Conservation (phyloP, 495 filamentous ascomycete species). For the Penicillium fimorum region DNA sequence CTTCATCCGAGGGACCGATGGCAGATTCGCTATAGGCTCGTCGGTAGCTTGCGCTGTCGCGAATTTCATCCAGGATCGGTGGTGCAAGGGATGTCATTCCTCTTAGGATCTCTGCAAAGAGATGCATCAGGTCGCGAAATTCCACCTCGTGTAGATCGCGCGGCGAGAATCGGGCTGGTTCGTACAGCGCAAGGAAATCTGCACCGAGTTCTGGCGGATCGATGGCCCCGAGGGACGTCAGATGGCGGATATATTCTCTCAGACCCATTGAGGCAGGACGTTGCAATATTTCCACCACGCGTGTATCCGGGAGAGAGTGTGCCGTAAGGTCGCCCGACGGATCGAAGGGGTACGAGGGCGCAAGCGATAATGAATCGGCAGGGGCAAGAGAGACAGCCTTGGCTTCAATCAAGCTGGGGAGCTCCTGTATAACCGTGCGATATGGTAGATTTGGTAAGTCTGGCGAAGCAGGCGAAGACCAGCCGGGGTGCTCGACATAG, state of each 20-base stretch:
- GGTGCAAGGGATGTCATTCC: slow-evolving; percentile 67
- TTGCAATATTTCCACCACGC: slow-evolving; percentile 67
- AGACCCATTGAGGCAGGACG: slow-evolving; percentile 72
- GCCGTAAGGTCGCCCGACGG: slow-evolving; percentile 24
- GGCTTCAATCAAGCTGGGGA: slow-evolving; percentile 90
- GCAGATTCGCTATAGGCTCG: slow-evolving; percentile 37
- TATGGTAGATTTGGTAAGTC: slow-evolving; percentile 82
- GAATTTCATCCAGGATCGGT: slow-evolving; percentile 43
- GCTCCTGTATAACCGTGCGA: slow-evolving; percentile 73
- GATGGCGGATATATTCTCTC: slow-evolving; percentile 71
- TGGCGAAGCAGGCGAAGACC: slow-evolving; percentile 72
- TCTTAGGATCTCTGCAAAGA: slow-evolving; percentile 79
- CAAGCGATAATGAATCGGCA: slow-evolving; percentile 46
- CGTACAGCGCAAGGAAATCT: slow-evolving; percentile 73
- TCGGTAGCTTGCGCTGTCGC: slow-evolving; percentile 30
- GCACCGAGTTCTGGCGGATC: slow-evolving; percentile 52
- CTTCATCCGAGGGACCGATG: slow-evolving; percentile 46
- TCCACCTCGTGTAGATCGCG: slow-evolving; percentile 58
- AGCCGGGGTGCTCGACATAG: slow-evolving; percentile 78
- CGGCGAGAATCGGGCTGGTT: slow-evolving; percentile 76
- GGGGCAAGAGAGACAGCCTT: slow-evolving; percentile 84
- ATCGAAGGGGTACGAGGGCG: slow-evolving; percentile 30
- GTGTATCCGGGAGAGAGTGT: slow-evolving; percentile 50
- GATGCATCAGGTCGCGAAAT: slow-evolving; percentile 79
- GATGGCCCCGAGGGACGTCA: slow-evolving; percentile 66